phyloP scores from a whole-genome alignment of 148 eudicot species.

The Vaccinium macrocarpon region DNA sequence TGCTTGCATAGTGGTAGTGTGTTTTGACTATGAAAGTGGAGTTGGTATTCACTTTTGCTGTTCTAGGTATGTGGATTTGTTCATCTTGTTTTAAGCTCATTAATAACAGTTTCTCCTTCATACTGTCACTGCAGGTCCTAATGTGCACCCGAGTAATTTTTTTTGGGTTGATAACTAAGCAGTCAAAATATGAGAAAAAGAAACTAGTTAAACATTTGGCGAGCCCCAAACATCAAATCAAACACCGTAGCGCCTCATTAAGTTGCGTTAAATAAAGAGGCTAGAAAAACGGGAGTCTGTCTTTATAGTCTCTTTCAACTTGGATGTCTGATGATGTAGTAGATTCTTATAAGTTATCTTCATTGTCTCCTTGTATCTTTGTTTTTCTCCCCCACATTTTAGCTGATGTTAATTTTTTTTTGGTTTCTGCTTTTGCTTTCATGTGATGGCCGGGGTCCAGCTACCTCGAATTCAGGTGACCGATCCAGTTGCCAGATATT shows the following conservation, averaged over 20 bases:
- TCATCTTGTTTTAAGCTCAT: neutral
- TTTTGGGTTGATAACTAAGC: neutral
- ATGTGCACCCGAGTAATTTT: neutral
- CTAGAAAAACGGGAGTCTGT: neutral
- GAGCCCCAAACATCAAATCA: neutral
- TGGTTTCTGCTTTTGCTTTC: conserved; percentile 2
- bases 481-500: conserved; percentile 82
- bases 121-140: neutral
- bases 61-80: neutral
- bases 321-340: neutral
- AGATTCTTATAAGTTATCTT: neutral
- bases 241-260: neutral
- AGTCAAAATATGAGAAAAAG: neutral
- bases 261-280: neutral
- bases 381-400: neutral
- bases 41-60: neutral
- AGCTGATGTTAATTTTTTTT: neutral
- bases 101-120: neutral
- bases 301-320: too few species aligned
- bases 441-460: conserved; percentile 29
- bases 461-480: conserved; percentile 79
- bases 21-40: neutral
- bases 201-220: neutral
- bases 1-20: neutral
- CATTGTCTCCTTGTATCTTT: neutral